Percentiles rank a stretch among this genome's conserved stretches.
These are phyloP conservation scores for Cucurbita moschata DNA, from an alignment of 306 rosid species.

Conservation along the genomic window DNA sequence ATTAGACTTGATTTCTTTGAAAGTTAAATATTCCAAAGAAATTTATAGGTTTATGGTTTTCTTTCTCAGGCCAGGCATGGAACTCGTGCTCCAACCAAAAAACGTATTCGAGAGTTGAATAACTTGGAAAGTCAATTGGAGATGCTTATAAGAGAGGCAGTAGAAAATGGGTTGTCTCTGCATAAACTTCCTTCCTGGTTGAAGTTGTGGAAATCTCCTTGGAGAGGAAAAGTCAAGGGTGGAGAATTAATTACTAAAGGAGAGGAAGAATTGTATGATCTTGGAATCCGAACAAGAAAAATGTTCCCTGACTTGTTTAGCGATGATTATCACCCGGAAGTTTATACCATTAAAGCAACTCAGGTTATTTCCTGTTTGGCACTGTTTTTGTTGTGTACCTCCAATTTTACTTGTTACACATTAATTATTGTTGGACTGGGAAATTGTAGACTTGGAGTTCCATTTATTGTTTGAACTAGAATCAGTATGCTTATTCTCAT, in stretches of 20 bases:
- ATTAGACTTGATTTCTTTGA: not conserved
- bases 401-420: not conserved
- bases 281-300: constrained; percentile 56
- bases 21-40: not conserved
- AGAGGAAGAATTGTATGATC: constrained; percentile 65
- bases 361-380: constrained; percentile 28
- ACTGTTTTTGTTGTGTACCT: constrained; percentile 9
- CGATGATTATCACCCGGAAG: constrained; percentile 73
- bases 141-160: constrained; percentile 36
- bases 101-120: constrained; percentile 50
- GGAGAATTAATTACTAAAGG: constrained; percentile 58
- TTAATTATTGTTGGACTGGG: not conserved
- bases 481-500: not conserved
- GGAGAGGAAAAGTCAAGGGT: constrained; percentile 67
- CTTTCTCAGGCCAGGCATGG: constrained; percentile 83
- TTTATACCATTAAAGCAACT: constrained; percentile 59
- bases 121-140: constrained; percentile 35
- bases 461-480: not conserved
- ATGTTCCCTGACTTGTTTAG: constrained; percentile 51
- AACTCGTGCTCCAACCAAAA: constrained; percentile 81
- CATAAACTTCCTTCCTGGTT: constrained; percentile 62
- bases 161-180: constrained; percentile 27
- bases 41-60: not conserved
- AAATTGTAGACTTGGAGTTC: not conserved
- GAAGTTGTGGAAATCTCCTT: constrained; percentile 68